Evolutionary conservation across 345 rosid genomes (phyloP).

Genomic region (Moringa oleifera): DNA sequence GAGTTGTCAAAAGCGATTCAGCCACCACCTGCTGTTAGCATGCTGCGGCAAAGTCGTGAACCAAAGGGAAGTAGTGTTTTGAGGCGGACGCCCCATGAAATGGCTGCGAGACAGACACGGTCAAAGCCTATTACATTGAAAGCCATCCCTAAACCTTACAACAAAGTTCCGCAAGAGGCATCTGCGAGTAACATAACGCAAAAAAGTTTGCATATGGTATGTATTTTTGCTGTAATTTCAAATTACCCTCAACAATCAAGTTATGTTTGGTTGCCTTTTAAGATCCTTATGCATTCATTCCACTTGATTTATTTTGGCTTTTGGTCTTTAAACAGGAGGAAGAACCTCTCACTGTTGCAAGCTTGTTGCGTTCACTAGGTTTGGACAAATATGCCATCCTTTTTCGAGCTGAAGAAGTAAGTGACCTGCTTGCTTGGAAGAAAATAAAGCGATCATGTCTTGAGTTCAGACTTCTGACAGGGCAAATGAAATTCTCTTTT

Average conservation of each 20-base stretch:
- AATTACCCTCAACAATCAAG: background rate
- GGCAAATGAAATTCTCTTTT: background rate
- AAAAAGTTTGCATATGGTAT: constrained; percentile 30
- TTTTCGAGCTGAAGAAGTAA: constrained; percentile 59
- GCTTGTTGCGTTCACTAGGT: constrained; percentile 46
- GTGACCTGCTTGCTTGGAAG: constrained; percentile 14
- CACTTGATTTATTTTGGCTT: background rate
- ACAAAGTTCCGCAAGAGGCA: constrained; percentile 7
- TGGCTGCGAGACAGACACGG: constrained; percentile 12
- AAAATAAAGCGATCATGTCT: background rate
- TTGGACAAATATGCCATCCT: constrained; percentile 37
- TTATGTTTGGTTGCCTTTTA: background rate
- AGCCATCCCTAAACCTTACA: constrained; percentile 7
- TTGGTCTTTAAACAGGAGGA: constrained; percentile 24
- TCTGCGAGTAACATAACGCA: constrained; percentile 15
- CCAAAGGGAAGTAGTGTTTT: constrained; percentile 14
- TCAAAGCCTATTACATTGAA: background rate
- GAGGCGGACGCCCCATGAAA: constrained; percentile 7
- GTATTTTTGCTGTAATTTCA: background rate
- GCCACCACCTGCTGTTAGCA: constrained; percentile 10
- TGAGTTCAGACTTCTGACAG: background rate
- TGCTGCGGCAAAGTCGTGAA: constrained; percentile 13
- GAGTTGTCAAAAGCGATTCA: constrained; percentile 14
- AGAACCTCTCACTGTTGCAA: constrained; percentile 26
- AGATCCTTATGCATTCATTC: background rate